Percentiles rank a stretch among this genome's conserved stretches.
Evolutionary conservation across 1,284 basidiomycete genomes (phyloP).

Genomic region (Peniophora sp.): DNA sequence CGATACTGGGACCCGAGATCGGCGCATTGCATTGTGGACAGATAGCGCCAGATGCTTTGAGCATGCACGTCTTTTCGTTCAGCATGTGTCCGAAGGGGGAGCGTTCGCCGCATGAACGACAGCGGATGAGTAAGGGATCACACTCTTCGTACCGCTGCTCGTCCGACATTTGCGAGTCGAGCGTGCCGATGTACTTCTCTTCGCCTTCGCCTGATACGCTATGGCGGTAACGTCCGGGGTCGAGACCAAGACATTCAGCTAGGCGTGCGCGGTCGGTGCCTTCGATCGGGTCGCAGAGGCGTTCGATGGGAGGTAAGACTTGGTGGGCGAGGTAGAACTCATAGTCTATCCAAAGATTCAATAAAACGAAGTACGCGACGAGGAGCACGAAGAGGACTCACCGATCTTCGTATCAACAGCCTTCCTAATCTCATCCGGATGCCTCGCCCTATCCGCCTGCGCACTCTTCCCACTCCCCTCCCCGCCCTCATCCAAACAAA

Average conservation of each 20-base stretch:
- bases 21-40: constrained; percentile 58
- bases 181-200: constrained; percentile 69
- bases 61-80: constrained; percentile 59
- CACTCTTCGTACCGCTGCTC: constrained; percentile 79
- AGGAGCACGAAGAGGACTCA: constrained; percentile 24
- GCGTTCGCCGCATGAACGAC: constrained; percentile 62
- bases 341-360: constrained; percentile 50
- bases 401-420: constrained; percentile 66
- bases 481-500: constrained; percentile 78
- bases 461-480: constrained; percentile 62
- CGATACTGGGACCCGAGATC: constrained; percentile 55
- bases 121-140: constrained; percentile 64
- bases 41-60: constrained; percentile 37
- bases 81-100: constrained; percentile 60
- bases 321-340: constrained; percentile 91
- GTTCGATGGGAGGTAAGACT: constrained; percentile 90
- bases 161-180: constrained; percentile 90
- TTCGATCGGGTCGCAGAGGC: constrained; percentile 93
- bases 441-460: constrained; percentile 88
- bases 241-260: constrained; percentile 95
- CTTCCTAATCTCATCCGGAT: constrained; percentile 87
- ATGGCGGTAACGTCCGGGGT: constrained; percentile 70
- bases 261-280: constrained; percentile 89
- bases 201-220: constrained; percentile 37
- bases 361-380: constrained; percentile 1